Base-by-base conservation (phyloP, 75 land plant genomes). In the Adiantum capillusveneris region DNA sequence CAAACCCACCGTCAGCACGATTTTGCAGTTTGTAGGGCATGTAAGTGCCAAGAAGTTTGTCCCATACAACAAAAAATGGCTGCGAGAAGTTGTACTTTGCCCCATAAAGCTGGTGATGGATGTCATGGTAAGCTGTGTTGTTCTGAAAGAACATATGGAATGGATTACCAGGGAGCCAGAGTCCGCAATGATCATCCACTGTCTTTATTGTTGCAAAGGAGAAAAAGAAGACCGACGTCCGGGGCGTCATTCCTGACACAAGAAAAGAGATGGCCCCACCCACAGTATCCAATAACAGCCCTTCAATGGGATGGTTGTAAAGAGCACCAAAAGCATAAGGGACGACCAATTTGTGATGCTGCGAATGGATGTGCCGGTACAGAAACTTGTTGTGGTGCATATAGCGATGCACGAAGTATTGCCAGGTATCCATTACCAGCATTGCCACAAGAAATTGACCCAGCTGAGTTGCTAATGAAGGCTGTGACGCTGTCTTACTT, bases 251-350 rank as follows among this genome's bases (percentile, higher is more conserved):
- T 41, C 96, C 90, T 9, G 90, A 80, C 9, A 70, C 17, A 86
- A 67, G 73, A 85, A n/a, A 90, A 21, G 90, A 81, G 48, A 90
- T 12, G 13, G 86, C 96, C 21, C 90, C 90, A 9, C 90, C 90
- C 29, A 85, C 65, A 1, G 96, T 90, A 63, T 90, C 96, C 11
- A 85, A 75, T 42, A 90, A 65, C 49, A 89, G 65, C n/a, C 94
- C 94, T 58, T 88, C 94, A 31, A 85, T 2, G 0, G 94, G 95
- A 55, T 90, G 96, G 64, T 90, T 90, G 78, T 85, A 90, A 14
- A 82, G 64, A 7, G 90, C 87, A 21, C 96, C 96, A 69, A 71
- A 85, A 11, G 96, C 79, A 55, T 81, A 90, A 1, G 90, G 90
- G 12, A 84, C 88, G 1, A 88, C 73, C 9, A 88, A 77, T 20